Evolutionary conservation across 2,329 filamentous ascomycete genomes (phyloP).

Genomic region (Pseudogymnoascus sp.): DNA sequence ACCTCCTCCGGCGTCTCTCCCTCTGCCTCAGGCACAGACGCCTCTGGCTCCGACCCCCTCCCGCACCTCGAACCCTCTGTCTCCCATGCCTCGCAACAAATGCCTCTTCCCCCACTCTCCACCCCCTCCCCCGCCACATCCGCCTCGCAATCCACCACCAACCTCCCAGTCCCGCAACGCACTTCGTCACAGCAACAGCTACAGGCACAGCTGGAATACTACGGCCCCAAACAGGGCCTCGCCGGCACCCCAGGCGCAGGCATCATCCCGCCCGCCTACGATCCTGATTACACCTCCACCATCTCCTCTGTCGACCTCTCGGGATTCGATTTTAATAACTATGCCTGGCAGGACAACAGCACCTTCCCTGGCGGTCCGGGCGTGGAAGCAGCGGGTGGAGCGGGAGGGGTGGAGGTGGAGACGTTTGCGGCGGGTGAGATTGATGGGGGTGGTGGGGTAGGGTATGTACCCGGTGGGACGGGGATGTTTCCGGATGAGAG

Average conservation of each 20-base stretch:
- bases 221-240: neutral
- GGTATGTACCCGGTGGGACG: neutral
- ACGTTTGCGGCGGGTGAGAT: neutral
- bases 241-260: neutral
- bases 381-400: neutral
- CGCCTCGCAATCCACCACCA: neutral
- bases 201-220: neutral
- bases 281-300: neutral
- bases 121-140: neutral
- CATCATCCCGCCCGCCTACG: neutral
- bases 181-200: neutral
- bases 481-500: neutral
- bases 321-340: neutral
- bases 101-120: neutral
- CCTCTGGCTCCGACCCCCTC: neutral
- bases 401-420: neutral
- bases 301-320: neutral
- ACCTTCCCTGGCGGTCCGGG: neutral
- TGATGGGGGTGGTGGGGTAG: neutral
- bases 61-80: neutral
- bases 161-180: neutral
- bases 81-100: neutral
- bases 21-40: neutral
- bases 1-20: neutral
- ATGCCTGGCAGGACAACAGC: neutral